A percentile compares a stretch with the other conserved stretches of the same genome.
These are phyloP conservation scores for Croton laevigatus DNA, from an alignment of 441 rosid genomes.

Conservation along the genomic window DNA sequence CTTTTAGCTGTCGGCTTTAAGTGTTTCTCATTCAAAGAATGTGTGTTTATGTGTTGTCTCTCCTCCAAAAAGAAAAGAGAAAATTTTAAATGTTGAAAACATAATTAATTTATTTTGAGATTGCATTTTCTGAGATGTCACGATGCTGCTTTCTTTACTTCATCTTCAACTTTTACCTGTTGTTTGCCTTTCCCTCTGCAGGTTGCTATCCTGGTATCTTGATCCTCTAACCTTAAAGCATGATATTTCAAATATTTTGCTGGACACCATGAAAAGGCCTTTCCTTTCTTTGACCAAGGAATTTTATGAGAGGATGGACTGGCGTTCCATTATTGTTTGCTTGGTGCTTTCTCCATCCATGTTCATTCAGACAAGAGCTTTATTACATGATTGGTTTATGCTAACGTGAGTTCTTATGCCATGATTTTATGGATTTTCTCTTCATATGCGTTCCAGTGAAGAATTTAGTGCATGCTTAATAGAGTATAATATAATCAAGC, in stretches of 20 bases:
- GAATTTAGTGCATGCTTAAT: not conserved
- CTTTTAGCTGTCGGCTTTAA: not conserved
- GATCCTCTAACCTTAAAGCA: constrained; percentile 56
- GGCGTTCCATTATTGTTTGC: constrained; percentile 44
- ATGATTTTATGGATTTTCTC: not conserved
- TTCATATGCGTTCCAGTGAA: not conserved
- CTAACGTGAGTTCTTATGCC: constrained; percentile 48
- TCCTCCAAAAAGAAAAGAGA: not conserved
- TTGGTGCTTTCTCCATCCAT: constrained; percentile 52
- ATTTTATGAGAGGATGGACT: constrained; percentile 55
- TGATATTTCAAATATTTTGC: constrained; percentile 56
- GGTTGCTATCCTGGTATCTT: constrained; percentile 71
- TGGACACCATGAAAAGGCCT: constrained; percentile 51
- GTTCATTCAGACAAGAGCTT: constrained; percentile 51
- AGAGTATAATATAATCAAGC: not conserved
- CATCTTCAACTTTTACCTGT: not conserved
- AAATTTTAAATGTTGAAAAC: not conserved
- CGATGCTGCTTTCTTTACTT: not conserved
- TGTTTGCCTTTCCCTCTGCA: constrained; percentile 23
- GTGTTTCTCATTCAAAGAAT: not conserved
- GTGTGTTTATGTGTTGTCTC: not conserved
- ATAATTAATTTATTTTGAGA: constrained; percentile 2
- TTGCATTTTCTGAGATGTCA: not conserved
- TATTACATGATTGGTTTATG: constrained; percentile 73
- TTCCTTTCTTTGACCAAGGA: constrained; percentile 54